A percentile compares a stretch with the other conserved stretches of the same genome.
Evolutionary conservation across 2,329 filamentous ascomycete species (phyloP).

Genomic region (Neonectria sp.): DNA sequence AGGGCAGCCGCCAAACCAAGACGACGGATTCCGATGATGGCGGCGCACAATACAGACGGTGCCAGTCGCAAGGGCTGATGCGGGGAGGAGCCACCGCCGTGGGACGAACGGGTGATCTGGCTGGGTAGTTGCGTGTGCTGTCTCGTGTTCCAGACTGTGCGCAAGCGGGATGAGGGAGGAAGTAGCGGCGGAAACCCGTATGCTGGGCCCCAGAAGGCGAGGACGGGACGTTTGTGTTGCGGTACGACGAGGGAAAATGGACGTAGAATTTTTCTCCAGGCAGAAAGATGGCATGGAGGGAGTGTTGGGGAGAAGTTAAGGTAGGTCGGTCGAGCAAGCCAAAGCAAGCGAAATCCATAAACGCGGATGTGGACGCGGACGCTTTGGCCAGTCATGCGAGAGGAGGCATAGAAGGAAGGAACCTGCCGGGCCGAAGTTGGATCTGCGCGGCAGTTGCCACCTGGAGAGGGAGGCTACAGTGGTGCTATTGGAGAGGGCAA

Average conservation of each 20-base stretch:
- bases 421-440: constrained; percentile 18
- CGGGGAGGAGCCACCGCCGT: constrained; percentile 13
- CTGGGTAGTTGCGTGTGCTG: constrained; percentile 11
- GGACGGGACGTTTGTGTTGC: neutral
- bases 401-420: constrained; percentile 21
- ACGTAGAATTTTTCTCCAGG: neutral
- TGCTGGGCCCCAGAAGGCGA: neutral
- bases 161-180: neutral
- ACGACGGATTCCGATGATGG: constrained; percentile 7
- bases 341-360: constrained; percentile 10
- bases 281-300: constrained; percentile 5
- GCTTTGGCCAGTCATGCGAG: constrained; percentile 19
- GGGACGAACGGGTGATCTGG: constrained; percentile 22
- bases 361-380: constrained; percentile 17
- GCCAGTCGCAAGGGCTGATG: constrained; percentile 17
- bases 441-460: constrained; percentile 28
- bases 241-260: neutral
- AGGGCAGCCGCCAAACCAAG: constrained; percentile 4
- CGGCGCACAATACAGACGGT: constrained; percentile 8
- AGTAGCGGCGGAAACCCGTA: neutral
- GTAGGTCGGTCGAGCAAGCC: constrained; percentile 13
- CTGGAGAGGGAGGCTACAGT: constrained; percentile 5
- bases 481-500: constrained; percentile 2
- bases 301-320: constrained; percentile 15
- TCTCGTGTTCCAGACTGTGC: constrained; percentile 8